Conservation (phyloP, 208 protist genomes). For the Trypanosoma rangeli region DNA sequence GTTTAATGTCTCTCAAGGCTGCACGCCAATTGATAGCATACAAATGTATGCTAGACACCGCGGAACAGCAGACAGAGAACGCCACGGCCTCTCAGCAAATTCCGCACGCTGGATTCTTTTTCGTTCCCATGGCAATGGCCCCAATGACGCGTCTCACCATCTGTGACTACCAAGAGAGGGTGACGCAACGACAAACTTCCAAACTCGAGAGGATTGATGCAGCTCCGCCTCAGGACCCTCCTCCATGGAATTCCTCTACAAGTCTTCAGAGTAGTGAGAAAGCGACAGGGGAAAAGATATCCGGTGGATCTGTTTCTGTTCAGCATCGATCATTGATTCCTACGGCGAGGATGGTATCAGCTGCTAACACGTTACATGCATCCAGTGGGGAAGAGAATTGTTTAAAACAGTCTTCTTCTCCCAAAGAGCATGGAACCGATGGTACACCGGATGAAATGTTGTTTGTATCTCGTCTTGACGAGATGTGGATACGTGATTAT, state of each 20-base stretch:
- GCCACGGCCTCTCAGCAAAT: background rate
- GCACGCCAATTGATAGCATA: conserved; percentile 9
- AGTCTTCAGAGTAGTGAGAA: conserved; percentile 11
- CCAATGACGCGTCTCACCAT: conserved; percentile 28
- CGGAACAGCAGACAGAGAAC: background rate
- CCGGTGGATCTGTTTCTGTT: background rate
- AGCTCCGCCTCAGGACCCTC: background rate
- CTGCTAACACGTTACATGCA: background rate
- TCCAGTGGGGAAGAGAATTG: background rate
- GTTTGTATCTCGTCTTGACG: conserved; percentile 4
- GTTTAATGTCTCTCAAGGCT: conserved; percentile 13
- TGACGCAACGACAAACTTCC: background rate
- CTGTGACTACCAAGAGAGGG: background rate
- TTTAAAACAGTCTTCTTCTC: background rate
- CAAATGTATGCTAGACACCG: background rate
- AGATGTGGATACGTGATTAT: conserved; percentile 60
- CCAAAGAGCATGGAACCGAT: background rate
- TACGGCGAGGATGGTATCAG: background rate
- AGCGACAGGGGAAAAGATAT: background rate
- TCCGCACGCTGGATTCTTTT: conserved; percentile 15
- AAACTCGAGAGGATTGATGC: background rate
- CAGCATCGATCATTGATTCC: background rate
- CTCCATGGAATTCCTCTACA: conserved; percentile 20
- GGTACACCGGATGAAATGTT: background rate
- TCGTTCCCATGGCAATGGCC: conserved; percentile 35